phyloP scores from a whole-genome alignment of 306 rosid genomes.

The Dalbergia oliveri region DNA sequence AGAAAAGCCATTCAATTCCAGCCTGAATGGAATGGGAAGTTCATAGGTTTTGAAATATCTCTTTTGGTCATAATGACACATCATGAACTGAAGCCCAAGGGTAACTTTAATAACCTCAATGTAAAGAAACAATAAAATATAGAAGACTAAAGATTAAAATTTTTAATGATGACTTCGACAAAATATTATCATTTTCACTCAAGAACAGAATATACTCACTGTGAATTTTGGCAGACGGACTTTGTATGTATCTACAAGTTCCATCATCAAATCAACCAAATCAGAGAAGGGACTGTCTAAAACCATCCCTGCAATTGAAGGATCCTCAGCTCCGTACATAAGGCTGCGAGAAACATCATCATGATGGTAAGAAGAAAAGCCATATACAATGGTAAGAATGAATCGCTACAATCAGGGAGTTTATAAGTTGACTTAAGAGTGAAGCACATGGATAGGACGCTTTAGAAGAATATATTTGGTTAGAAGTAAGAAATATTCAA shows the following conservation, averaged over 20 bases:
- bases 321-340: constrained; percentile 96
- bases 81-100: neutral
- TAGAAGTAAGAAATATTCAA: neutral
- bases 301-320: constrained; percentile 98
- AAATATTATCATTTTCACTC: constrained; percentile 11
- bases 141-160: neutral
- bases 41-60: constrained; percentile 3
- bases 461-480: neutral
- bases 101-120: constrained; percentile 7
- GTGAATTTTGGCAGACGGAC: constrained; percentile 93
- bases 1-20: neutral
- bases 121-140: constrained; percentile 30
- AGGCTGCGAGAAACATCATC: constrained; percentile 69
- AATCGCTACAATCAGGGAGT: constrained; percentile 6
- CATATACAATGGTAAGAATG: constrained; percentile 14
- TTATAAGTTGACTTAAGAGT: constrained; percentile 17
- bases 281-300: constrained; percentile 97
- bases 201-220: constrained; percentile 60
- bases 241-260: constrained; percentile 85
- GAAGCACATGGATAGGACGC: neutral
- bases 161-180: neutral
- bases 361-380: constrained; percentile 48
- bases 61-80: neutral
- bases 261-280: constrained; percentile 99
- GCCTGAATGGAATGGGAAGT: neutral